Base-by-base conservation (phyloP, 345 rosid species). In the Euphorbia pulcherrima region DNA sequence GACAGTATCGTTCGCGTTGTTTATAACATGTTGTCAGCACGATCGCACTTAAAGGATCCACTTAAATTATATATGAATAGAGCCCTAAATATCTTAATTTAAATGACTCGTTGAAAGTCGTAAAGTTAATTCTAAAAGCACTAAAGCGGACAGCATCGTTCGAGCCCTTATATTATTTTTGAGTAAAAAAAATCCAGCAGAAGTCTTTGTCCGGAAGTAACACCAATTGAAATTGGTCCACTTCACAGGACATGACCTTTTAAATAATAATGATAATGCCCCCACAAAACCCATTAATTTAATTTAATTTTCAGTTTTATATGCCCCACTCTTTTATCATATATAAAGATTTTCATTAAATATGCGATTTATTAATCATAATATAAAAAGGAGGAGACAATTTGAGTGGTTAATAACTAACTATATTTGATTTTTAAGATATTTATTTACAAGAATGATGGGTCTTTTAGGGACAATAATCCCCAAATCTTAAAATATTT, bases 161-260 rank as follows among this genome's bases (percentile, higher is more conserved):
- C n/a, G n/a, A n/a, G n/a, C n/a, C n/a, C n/a, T n/a, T n/a, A n/a
- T n/a, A n/a, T n/a, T n/a, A n/a, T n/a, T n/a, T n/a, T n/a, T n/a
- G n/a, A n/a, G n/a, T n/a, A 7, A 18, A 29, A 44, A 21, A 21
- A 40, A 30, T 5, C 30, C 23, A 2, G 35, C 69, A 69, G 74
- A 52, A 77, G 72, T 64, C 85, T 75, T 85, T 74, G 81, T 79
- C 85, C 23, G 14, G 37, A 79, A 79, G 81, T 62, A 82, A 79
- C 78, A 69, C n/a, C 65, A 47, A 44, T 44, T 41, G 17, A 12
- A 74, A 63, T 74, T 44, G 67, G 81, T 74, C 70, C 20, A 53
- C 64, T 65, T 70, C 39, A 20, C 11, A 4, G 11, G 17, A 24
- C 17, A 14, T 2, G 16, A 40, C 62, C 8, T 24, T 2, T 14